Evolutionary conservation across 2,329 filamentous ascomycete species (phyloP), one percentile per base, ranked within the genome.

Genomic region (Podosphaera fusca): DNA sequence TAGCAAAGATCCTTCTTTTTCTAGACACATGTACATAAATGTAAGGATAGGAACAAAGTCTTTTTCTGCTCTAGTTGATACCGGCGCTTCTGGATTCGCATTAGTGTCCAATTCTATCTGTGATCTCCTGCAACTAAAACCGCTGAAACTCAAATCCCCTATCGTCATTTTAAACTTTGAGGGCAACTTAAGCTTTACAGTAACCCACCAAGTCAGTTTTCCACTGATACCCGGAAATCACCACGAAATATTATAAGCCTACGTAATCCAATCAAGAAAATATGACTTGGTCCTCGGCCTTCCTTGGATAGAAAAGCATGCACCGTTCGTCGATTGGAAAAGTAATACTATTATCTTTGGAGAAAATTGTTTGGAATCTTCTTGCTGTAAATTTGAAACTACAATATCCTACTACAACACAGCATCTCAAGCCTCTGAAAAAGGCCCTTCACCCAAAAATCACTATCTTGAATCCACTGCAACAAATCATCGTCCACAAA

Each of bases 261-360:
- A 52, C 36, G n/a, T 9, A 34, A 52, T 36, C 21, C 4, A 35
- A 8, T 21, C 30, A 4, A 34, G 30, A n/a, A 52, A 52, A 14
- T 12, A 52, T 36, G 50, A 52, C 21, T 52, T 52, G 36, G 33
- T 35, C 14, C 50, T 52, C 36, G 50, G 30, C 10, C 30, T 35
- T n/a, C 50, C 50, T 21, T 6, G 85, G 85, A 66, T 92, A 85
- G 12, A 72, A 64, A 3, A 77, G 67, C 21, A 81, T 21, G 21
- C 21, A 21, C 21, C 21, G 21, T 21, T 21, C 21, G 21, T 21
- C 21, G 21, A 21, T 21, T 67, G 4, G 68, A 68, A 61, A 36
- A 33, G 36, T 14, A 42, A 42, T 42, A 42, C 38, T 42, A 42
- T 42, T 9, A 42, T n/a, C n/a, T 42, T 42, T 42, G 38, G 38